phyloP scores from a whole-genome alignment of 208 protist genomes.

The Acanthamoeba lenticulata region DNA sequence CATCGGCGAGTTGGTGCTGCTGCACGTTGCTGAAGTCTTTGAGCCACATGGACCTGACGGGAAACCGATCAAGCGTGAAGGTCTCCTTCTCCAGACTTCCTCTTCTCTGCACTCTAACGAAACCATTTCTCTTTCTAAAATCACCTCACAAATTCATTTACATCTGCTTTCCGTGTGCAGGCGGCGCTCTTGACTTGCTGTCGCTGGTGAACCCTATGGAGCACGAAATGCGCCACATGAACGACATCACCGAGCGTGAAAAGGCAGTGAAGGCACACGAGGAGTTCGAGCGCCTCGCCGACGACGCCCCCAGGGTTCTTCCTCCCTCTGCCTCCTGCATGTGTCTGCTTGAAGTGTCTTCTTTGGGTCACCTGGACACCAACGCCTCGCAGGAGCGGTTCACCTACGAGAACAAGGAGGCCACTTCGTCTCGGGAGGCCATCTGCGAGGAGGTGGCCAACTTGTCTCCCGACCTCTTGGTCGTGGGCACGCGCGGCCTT shows the following conservation, averaged over 20 bases:
- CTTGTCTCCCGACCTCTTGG: not conserved
- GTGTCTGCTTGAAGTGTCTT: too few species aligned
- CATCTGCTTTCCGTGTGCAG: not conserved
- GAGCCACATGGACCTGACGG: not conserved
- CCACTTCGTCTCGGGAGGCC: not conserved
- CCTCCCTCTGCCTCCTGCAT: not conserved
- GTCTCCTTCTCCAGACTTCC: not conserved
- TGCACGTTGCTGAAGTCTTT: not conserved
- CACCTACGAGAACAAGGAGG: not conserved
- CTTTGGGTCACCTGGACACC: too few species aligned
- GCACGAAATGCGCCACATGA: not conserved
- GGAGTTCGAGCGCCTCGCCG: not conserved
- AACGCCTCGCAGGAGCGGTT: not conserved
- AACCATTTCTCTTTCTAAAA: not conserved
- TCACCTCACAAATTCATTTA: too few species aligned
- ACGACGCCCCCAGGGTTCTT: not conserved
- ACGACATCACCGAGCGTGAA: not conserved
- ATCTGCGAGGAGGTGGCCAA: not conserved
- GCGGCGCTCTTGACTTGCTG: not conserved
- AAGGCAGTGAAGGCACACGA: not conserved
- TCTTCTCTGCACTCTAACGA: not conserved
- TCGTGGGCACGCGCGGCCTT: not conserved
- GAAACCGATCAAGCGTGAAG: not conserved
- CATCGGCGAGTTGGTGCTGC: not conserved
- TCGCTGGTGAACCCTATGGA: constrained; percentile 12